A percentile compares a stretch with the other conserved stretches of the same genome.
Conservation (phyloP, 2,329 filamentous ascomycete genomes). For the Colletotrichum acutatum region DNA sequence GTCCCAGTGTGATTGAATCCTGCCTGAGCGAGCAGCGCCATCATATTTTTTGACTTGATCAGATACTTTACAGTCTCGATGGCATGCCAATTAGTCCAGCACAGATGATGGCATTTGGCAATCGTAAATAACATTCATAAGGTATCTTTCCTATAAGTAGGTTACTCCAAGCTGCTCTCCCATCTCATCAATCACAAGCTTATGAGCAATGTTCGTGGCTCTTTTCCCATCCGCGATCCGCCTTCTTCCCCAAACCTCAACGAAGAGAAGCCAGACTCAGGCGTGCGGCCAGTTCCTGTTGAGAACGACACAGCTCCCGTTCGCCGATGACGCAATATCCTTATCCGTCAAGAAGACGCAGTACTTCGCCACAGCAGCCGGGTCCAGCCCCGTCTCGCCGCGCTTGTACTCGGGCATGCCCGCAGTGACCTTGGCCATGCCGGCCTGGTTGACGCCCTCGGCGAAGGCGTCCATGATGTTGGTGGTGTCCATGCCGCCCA, state of each 20-base stretch:
- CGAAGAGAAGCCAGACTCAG: not conserved
- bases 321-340: conserved; percentile 45
- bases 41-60: no score
- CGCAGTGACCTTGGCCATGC: conserved; percentile 41
- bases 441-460: conserved; percentile 47
- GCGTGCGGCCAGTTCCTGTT: conserved; percentile 49
- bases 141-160: not conserved
- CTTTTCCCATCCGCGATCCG: not conserved
- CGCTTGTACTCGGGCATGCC: conserved; percentile 43
- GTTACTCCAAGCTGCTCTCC: not conserved
- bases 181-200: not conserved
- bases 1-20: no score
- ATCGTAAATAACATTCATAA: not conserved
- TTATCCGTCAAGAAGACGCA: conserved; percentile 49
- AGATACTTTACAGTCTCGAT: not conserved
- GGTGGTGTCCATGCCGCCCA: conserved; percentile 34
- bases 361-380: conserved; percentile 53
- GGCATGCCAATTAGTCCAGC: not conserved
- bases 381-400: conserved; percentile 42
- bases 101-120: not conserved
- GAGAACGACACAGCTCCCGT: conserved; percentile 46
- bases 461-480: conserved; percentile 50
- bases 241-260: not conserved
- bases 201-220: not conserved
- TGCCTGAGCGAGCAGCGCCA: no score